These are phyloP conservation scores for Diaporthe batatas DNA, from an alignment of 2,329 filamentous ascomycete genomes.

Conservation along the genomic window DNA sequence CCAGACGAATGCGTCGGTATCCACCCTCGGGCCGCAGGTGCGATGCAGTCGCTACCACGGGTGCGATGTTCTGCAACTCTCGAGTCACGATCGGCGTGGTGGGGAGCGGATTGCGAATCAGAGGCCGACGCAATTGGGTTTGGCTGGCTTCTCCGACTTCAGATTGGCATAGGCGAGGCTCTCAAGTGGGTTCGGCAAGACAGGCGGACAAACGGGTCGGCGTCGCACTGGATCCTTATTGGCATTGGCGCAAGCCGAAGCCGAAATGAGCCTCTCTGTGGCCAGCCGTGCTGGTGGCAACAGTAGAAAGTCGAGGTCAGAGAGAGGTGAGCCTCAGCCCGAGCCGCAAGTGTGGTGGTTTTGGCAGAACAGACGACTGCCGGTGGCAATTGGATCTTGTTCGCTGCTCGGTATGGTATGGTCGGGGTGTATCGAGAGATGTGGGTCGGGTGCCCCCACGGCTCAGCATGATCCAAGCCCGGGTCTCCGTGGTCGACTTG, in stretches of 20 bases:
- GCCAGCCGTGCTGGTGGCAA: background rate
- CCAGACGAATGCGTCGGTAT: slow-evolving; percentile 35
- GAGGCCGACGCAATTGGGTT: slow-evolving; percentile 20
- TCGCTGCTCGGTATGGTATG: slow-evolving; percentile 7
- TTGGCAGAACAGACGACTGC: background rate
- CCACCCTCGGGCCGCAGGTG: slow-evolving; percentile 37
- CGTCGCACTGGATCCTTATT: slow-evolving; percentile 11
- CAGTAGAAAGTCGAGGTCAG: background rate
- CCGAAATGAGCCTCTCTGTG: background rate
- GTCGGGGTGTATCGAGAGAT: slow-evolving; percentile 7
- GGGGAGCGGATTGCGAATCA: slow-evolving; percentile 36
- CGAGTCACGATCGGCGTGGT: slow-evolving; percentile 37
- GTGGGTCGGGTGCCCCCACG: slow-evolving; percentile 15
- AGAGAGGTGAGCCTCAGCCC: slow-evolving; percentile 2
- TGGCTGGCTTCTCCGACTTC: slow-evolving; percentile 25
- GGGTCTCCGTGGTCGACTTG: background rate
- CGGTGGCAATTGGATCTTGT: background rate
- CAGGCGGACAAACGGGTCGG: slow-evolving; percentile 21
- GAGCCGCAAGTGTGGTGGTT: background rate
- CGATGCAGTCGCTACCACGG: slow-evolving; percentile 29
- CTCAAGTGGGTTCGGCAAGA: slow-evolving; percentile 23
- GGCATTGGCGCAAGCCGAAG: slow-evolving; percentile 2
- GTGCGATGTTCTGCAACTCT: slow-evolving; percentile 31
- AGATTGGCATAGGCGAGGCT: slow-evolving; percentile 22
- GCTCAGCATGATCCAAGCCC: slow-evolving; percentile 23